Evolutionary conservation across 345 rosid species (phyloP), one percentile per base, ranked within the genome.

Genomic region (Clarkia xantiana): DNA sequence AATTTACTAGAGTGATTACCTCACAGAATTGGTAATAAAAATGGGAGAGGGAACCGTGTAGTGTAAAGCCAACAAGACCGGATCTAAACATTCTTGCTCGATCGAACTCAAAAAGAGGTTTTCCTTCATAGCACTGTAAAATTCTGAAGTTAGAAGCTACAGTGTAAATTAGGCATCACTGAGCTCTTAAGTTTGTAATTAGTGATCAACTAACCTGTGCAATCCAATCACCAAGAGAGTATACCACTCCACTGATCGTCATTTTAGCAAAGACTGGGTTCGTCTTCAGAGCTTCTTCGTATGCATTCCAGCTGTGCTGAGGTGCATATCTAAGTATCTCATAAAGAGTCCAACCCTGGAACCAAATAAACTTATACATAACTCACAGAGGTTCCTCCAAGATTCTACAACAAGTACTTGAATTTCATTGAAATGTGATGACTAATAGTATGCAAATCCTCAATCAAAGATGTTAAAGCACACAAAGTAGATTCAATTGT

Each of bases 311-410:
- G 77, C 77, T 86, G 67, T 90, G 97, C 51, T 74, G 94, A 63
- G 96, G 97, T 34, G 97, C 97, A 42, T 90, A 86, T 73, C 94
- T 78, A 51, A 90, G 29, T 47, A 90, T 90, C 68, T 90, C 97
- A 57, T 14, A 86, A 16, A 90, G 13, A 17, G 97, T 90, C 97
- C 97, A 90, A 3, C 97, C 96, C 96, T 90, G 59, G 40, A 18
- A 56, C 40, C 11, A 40, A 18, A 53, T 57, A 51, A 9, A 1
- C n/a, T 9, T 29, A 29, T 29, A 29, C 6, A 10, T 29, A 29
- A 29, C 36, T 29, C 36, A 29, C 36, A 29, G 36, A 29, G 36
- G 36, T 29, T 29, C 36, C 36, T 29, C 36, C 36, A 29, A 29
- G 5, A 10, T 29, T 29, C 36, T 29, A 29, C 36, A 29, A 29